phyloP scores from a whole-genome alignment of 208 protist species.

The Phytomonas sp. region DNA sequence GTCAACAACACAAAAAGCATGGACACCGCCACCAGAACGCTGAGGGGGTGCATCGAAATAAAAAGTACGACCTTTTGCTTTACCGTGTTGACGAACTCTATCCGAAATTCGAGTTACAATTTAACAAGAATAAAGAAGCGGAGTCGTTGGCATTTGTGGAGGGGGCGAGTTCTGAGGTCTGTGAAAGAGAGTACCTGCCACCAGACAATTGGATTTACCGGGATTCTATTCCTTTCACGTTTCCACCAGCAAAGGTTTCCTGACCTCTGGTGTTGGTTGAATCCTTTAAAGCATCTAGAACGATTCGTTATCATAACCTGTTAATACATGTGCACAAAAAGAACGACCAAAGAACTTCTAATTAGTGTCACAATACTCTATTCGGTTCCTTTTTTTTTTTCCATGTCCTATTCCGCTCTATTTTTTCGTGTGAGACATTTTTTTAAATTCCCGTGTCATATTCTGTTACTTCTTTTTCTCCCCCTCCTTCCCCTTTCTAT shows the following conservation, averaged over 20 bases:
- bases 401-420: neutral
- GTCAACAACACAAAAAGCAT: neutral
- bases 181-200: constrained; percentile 13
- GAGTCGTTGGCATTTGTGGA: constrained; percentile 18
- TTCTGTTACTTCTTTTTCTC: constrained; percentile 36
- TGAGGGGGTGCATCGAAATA: constrained; percentile 4
- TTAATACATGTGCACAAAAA: neutral
- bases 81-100: constrained; percentile 22
- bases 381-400: constrained; percentile 9
- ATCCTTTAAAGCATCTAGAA: neutral
- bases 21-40: constrained; percentile 13
- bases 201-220: constrained; percentile 21
- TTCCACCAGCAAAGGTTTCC: constrained; percentile 5
- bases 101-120: constrained; percentile 17
- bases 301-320: neutral
- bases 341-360: neutral
- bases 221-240: constrained; percentile 24
- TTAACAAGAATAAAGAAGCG: constrained; percentile 14
- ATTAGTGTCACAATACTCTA: neutral
- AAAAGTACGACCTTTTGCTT: neutral
- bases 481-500: constrained; percentile 45
- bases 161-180: neutral
- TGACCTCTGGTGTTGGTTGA: neutral
- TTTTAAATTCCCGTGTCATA: neutral
- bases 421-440: constrained; percentile 4